These are phyloP conservation scores for Herpotrichia juniperi DNA, from an alignment of 2,329 filamentous ascomycete genomes.

Conservation along the genomic window DNA sequence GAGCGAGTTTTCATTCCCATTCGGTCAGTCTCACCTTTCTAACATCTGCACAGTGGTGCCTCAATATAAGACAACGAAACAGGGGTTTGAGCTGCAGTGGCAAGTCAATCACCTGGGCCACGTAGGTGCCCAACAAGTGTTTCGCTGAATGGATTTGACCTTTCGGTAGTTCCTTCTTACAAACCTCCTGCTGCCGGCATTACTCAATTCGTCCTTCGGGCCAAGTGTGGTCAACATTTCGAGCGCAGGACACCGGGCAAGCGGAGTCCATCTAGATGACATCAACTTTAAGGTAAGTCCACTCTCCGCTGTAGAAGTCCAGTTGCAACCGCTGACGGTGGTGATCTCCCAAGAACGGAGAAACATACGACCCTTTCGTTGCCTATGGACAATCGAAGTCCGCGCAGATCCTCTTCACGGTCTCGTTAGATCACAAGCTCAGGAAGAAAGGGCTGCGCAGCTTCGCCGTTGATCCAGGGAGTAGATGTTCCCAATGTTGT, in stretches of 20 bases:
- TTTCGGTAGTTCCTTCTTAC: conserved; percentile 1
- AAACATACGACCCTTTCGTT: neutral
- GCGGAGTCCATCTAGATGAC: conserved; percentile 44
- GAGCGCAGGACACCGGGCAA: conserved; percentile 6
- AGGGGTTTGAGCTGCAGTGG: neutral
- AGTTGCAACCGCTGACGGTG: neutral
- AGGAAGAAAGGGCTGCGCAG: neutral
- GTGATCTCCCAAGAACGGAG: neutral
- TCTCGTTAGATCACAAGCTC: neutral
- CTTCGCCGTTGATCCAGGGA: neutral
- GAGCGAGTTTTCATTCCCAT: neutral
- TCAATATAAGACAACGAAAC: conserved; percentile 3
- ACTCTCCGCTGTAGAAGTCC: neutral
- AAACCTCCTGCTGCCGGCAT: neutral
- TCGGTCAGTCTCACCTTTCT: neutral
- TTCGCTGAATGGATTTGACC: no score
- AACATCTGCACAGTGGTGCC: conserved; percentile 7
- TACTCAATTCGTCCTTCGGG: conserved; percentile 9
- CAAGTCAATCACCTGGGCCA: neutral
- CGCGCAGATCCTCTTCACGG: conserved; percentile 10
- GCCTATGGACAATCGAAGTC: conserved; percentile 3
- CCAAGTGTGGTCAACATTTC: conserved; percentile 16
- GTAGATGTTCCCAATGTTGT: neutral
- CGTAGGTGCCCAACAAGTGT: no score
- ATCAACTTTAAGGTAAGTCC: conserved; percentile 35